Conservation (phyloP, 2,329 filamentous ascomycete genomes). For the Lecanicillium sp. region DNA sequence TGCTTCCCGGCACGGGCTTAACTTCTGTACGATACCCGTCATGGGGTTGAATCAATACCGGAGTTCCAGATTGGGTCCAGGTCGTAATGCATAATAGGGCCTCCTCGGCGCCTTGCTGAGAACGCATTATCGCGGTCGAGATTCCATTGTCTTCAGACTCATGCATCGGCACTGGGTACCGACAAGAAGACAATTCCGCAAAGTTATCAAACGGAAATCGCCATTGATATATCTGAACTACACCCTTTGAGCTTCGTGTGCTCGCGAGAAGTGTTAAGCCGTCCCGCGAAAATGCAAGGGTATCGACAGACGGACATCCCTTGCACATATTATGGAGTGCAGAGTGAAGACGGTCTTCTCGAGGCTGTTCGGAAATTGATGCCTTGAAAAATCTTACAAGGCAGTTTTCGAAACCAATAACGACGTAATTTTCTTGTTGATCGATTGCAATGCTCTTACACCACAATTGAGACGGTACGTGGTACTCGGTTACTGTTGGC, state of each 20-base stretch:
- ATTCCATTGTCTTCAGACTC: conserved; percentile 37
- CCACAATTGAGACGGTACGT: conserved; percentile 33
- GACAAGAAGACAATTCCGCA: conserved; percentile 29
- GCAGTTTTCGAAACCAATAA: conserved; percentile 34
- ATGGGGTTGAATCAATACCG: conserved; percentile 32
- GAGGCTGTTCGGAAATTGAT: conserved; percentile 25
- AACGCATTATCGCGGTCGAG: conserved; percentile 30
- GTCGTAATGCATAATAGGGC: conserved; percentile 33
- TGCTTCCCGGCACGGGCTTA: conserved; percentile 23
- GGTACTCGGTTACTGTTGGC: conserved; percentile 29
- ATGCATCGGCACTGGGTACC: conserved; percentile 33
- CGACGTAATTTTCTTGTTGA: conserved; percentile 34
- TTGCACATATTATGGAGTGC: conserved; percentile 29
- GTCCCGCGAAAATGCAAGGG: conserved; percentile 34
- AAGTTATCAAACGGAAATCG: conserved; percentile 31
- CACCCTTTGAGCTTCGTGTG: conserved; percentile 30
- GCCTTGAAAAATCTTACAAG: conserved; percentile 36
- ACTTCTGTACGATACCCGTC: conserved; percentile 31
- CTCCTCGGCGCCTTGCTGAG: conserved; percentile 27
- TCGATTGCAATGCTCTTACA: conserved; percentile 34
- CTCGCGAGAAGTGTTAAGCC: conserved; percentile 33
- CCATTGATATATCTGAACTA: conserved; percentile 33
- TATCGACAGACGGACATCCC: conserved; percentile 32
- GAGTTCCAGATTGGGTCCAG: conserved; percentile 37
- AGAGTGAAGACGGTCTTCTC: conserved; percentile 32